phyloP scores from a whole-genome alignment of 371 early-diverging fungal species.

The Batkoa obscura region DNA sequence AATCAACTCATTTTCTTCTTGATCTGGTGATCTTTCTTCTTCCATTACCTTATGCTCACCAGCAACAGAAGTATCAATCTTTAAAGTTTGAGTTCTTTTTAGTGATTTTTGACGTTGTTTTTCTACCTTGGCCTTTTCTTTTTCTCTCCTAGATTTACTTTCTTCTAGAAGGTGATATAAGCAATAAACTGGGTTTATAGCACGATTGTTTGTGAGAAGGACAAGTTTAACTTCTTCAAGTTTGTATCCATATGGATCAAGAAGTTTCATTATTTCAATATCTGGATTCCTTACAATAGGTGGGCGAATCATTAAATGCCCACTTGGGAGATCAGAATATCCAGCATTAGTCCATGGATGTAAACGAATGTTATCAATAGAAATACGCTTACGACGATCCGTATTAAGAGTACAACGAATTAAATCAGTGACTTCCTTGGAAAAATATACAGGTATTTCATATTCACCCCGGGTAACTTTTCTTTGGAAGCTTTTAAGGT shows the following conservation, averaged over 20 bases:
- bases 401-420: conserved; percentile 60
- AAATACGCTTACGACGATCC: conserved; percentile 50
- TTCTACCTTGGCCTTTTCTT: not conserved
- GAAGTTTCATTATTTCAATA: conserved; percentile 47
- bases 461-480: conserved; percentile 72
- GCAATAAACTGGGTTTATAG: conserved; percentile 12
- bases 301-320: conserved; percentile 39
- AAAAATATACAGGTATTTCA: conserved; percentile 48
- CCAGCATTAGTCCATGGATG: conserved; percentile 80
- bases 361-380: conserved; percentile 45
- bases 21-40: too few species aligned
- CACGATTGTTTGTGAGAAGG: conserved; percentile 30
- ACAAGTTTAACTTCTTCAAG: conserved; percentile 37
- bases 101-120: conserved; percentile 13
- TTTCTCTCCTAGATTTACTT: not conserved
- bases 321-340: conserved; percentile 40
- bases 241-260: conserved; percentile 80
- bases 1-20: not conserved
- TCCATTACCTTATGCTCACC: not conserved
- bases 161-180: conserved; percentile 12
- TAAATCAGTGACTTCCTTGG: conserved; percentile 50
- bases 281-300: conserved; percentile 54
- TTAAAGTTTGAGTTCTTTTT: not conserved
- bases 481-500: conserved; percentile 62
- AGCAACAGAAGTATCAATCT: not conserved